Evolutionary conservation across 192 early-diverging fungal genomes (phyloP), one percentile per base, ranked within the genome.

Genomic region (Coemansia sp.): DNA sequence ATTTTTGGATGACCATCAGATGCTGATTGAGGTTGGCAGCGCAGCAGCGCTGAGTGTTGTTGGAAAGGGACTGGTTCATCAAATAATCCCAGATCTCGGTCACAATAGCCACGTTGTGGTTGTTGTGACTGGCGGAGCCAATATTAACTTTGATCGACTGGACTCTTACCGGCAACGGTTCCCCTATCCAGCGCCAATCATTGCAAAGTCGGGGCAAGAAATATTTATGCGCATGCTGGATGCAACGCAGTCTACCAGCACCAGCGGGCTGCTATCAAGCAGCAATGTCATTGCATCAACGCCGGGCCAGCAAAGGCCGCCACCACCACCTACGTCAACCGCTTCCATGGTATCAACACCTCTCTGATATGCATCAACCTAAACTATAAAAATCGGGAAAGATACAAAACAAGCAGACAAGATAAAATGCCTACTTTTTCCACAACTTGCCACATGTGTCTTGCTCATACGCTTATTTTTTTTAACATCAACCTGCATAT

Each of bases 201-300:
- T 89, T 64, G 90, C 89, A 34, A 86, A 87, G 64, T 88, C 85
- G 22, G 90, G 90, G 0, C 79, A 85, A n/a, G 88, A 91, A 31
- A 85, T 89, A 16, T 86, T 78, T 61, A 71, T 83, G 75, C 69
- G 81, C 12, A 80, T 80, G 77, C 54, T 45, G 7, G 77, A 80
- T 29, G 52, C 77, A 4, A 49, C 64, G 16, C 61, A 56, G 57
- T 60, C 71, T n/a, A 25, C 63, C 11, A 36, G 64, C 14, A 5
- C 48, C 14, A 30, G 34, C 34, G 38, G 36, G 4, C 33, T 45
- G 4, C 34, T 60, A 38, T 60, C 58, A 20, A 45, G 14, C n/a
- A 40, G n/a, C 3, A 60, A 25, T 22, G n/a, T 20, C 34, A 8
- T 60, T 38, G 33, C n/a, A 22, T 16, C 38, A 60, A 38, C 38